phyloP scores from a whole-genome alignment of 805 yeast genomes.

The Metschnikowia koreensis region DNA sequence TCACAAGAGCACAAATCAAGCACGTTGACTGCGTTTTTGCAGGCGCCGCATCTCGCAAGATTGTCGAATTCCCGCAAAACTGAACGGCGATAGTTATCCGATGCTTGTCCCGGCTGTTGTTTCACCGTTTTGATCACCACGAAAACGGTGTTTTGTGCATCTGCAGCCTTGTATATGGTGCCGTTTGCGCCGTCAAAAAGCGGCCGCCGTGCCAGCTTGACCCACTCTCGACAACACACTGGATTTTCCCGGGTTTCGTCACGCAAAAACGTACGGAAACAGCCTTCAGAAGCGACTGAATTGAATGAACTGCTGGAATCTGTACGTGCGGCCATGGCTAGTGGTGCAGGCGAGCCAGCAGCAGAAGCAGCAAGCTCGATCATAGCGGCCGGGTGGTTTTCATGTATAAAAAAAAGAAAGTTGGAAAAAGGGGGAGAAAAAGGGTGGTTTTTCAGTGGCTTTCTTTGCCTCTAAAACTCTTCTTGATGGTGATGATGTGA shows the following conservation, averaged over 20 bases:
- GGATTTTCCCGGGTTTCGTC: neutral
- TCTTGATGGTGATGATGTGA: too few relatives aligned
- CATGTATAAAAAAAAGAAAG: neutral
- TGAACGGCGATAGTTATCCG: constrained; percentile 17
- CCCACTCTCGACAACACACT: constrained; percentile 16
- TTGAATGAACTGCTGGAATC: constrained; percentile 2
- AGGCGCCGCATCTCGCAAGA: constrained; percentile 25
- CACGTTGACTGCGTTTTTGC: constrained; percentile 30
- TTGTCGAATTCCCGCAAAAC: constrained; percentile 33
- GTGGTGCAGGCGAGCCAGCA: constrained; percentile 1
- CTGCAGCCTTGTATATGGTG: constrained; percentile 31
- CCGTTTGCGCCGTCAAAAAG: constrained; percentile 46
- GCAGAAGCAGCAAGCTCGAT: constrained; percentile 4
- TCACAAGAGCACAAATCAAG: constrained; percentile 24
- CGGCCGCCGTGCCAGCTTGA: constrained; percentile 27
- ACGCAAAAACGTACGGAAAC: constrained; percentile 1
- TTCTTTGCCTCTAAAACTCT: neutral
- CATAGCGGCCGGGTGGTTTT: neutral
- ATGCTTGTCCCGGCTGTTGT: constrained; percentile 12
- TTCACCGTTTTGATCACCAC: constrained; percentile 36
- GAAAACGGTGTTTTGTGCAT: constrained; percentile 17
- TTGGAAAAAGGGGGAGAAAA: too few relatives aligned
- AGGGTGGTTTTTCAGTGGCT: neutral
- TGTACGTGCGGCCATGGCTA: constrained; percentile 1
- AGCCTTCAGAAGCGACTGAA: neutral